phyloP scores from a whole-genome alignment of 768 basidiomycete species.

The Favolaschia claudopus region DNA sequence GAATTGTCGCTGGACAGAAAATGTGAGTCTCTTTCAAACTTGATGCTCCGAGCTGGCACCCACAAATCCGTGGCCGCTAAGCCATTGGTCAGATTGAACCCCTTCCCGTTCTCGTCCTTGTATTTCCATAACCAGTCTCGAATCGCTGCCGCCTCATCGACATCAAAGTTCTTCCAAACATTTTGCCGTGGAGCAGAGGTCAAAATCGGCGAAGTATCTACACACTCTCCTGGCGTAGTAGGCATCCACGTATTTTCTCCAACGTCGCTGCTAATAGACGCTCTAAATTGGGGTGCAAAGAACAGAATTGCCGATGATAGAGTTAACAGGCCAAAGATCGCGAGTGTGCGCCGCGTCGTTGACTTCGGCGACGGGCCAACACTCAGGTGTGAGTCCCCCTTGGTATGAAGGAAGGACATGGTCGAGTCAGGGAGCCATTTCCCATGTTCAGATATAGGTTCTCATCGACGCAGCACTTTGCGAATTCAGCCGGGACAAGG shows the following conservation, averaged over 20 bases:
- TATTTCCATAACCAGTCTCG: constrained; percentile 22
- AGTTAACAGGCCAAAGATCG: constrained; percentile 8
- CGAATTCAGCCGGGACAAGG: no score
- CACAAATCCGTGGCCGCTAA: constrained; percentile 21
- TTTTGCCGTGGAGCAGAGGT: constrained; percentile 18
- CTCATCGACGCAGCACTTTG: no score
- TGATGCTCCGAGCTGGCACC: no score
- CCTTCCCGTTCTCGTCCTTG: constrained; percentile 5
- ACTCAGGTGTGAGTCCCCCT: not conserved
- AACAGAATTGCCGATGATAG: constrained; percentile 9
- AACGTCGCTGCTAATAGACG: not conserved
- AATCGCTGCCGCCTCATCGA: constrained; percentile 23
- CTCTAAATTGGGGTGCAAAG: constrained; percentile 1
- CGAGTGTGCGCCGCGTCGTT: constrained; percentile 11
- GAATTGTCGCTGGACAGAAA: constrained; percentile 17
- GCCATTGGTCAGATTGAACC: constrained; percentile 14
- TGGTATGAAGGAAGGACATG: constrained; percentile 11
- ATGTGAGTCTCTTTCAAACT: no score
- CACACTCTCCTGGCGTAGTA: constrained; percentile 12
- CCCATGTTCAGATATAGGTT: no score
- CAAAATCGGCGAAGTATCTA: constrained; percentile 19
- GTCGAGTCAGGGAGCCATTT: no score
- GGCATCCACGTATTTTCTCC: not conserved
- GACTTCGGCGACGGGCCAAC: not conserved
- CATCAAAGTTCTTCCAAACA: constrained; percentile 28